Base-by-base conservation (phyloP, 768 basidiomycete genomes). In the Termitomyces eurrhizus region DNA sequence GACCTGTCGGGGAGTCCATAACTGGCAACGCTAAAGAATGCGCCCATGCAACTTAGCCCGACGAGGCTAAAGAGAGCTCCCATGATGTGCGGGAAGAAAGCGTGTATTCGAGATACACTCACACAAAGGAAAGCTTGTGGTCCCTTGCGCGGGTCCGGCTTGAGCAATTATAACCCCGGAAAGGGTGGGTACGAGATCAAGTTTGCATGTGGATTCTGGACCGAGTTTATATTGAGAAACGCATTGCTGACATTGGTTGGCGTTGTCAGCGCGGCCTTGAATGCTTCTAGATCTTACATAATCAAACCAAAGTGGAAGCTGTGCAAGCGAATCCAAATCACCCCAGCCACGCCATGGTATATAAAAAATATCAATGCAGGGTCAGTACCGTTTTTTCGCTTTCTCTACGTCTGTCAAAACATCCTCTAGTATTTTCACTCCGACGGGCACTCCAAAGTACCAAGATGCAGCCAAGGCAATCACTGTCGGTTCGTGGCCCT, bases 351-450 rank as follows among this genome's bases (percentile, higher is more conserved):
- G 29, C 53, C 52, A 64, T 63, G 62, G 60, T 60, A 37, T 80
- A 75, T 70, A 82, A 82, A 68, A 78, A 73, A 46, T 72, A 77
- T 60, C 75, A 75, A 35, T 83, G 81, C 69, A 80, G 82, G 33
- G 82, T 80, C 69, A 46, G 79, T 69, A 49, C 8, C 11, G 58
- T 11, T 6, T n/a, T 60, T 45, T 12, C 45, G 36, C 35, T 21
- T n/a, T 35, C 9, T 33, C 50, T 53, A 18, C 7, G n/a, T 7
- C 39, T 53, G 21, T 41, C 33, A 51, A 21, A 46, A 16, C 39
- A 50, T 39, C 8, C 5, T 14, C 12, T 21, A 84, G 83, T 76
- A 85, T 67, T 84, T 79, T 54, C 79, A 82, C 61, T 73, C 73
- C 56, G 66, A 69, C 45, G 83, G 83, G 14, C 70, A 68, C 26